Conservation (phyloP, 345 rosid species). For the Corchorus olitorius region DNA sequence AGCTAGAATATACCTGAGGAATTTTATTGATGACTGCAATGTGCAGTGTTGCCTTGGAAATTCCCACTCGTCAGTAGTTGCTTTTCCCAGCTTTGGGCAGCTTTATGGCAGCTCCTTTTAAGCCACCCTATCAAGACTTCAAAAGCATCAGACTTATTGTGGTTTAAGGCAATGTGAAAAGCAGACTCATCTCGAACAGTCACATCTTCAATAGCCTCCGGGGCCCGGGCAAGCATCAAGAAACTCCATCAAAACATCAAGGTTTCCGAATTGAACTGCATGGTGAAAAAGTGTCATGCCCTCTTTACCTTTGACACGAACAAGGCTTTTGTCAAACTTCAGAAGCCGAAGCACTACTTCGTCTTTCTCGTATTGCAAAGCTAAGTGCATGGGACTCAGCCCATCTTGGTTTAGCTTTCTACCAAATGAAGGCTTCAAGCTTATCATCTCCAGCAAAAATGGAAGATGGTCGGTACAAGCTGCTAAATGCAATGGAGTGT, state of each 20-base stretch:
- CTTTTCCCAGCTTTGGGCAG: not conserved
- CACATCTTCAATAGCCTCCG: slow-evolving; percentile 18
- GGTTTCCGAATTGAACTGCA: slow-evolving; percentile 11
- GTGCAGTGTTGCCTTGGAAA: not conserved
- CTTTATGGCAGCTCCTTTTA: not conserved
- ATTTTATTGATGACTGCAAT: not conserved
- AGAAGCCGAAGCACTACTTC: not conserved
- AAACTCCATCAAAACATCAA: not conserved
- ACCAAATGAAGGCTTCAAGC: slow-evolving; percentile 25
- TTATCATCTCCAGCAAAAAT: slow-evolving; percentile 22
- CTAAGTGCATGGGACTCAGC: slow-evolving; percentile 15
- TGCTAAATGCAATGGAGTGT: slow-evolving; percentile 32
- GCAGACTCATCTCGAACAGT: slow-evolving; percentile 17
- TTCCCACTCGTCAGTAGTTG: not conserved
- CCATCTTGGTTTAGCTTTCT: slow-evolving; percentile 23
- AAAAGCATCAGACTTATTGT: not conserved
- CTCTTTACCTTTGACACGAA: slow-evolving; percentile 25
- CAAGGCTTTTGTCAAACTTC: slow-evolving; percentile 13
- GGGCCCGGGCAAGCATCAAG: slow-evolving; percentile 17
- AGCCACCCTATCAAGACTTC: not conserved
- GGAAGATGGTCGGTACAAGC: slow-evolving; percentile 15
- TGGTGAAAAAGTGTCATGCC: slow-evolving; percentile 28
- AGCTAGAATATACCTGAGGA: no score
- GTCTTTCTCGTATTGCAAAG: not conserved
- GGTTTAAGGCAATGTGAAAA: slow-evolving; percentile 20